Conservation (phyloP, 768 basidiomycete genomes). For the Trametes elegans region DNA sequence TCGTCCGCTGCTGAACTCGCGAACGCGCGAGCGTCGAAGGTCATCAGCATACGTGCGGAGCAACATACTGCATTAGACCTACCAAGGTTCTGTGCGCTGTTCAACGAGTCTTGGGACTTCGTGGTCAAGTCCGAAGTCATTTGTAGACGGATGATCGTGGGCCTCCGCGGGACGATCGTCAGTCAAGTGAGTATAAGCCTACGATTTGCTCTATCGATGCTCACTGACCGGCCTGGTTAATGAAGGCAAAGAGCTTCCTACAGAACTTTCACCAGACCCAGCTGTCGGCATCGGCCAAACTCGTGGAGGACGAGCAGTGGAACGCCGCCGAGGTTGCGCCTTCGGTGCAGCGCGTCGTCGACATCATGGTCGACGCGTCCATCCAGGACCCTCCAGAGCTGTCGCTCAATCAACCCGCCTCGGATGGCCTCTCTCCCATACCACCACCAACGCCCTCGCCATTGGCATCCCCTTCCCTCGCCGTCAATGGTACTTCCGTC, state of each 20-base stretch:
- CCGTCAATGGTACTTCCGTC: constrained; percentile 12
- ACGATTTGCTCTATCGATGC: too few species aligned
- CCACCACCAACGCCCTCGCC: constrained; percentile 23
- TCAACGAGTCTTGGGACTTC: constrained; percentile 86
- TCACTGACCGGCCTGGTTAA: constrained; percentile 4
- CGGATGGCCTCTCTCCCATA: constrained; percentile 27
- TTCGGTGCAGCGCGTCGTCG: constrained; percentile 65
- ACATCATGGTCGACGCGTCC: constrained; percentile 77
- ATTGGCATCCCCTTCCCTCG: constrained; percentile 18
- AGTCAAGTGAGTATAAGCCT: constrained; percentile 54
- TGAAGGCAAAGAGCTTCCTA: constrained; percentile 83
- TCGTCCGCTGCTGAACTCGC: constrained; percentile 82
- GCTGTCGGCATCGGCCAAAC: constrained; percentile 76
- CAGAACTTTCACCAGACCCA: constrained; percentile 81
- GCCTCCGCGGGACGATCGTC: constrained; percentile 81
- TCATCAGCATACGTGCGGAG: constrained; percentile 75
- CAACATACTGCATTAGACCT: constrained; percentile 74
- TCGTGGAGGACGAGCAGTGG: constrained; percentile 98
- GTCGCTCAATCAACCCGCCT: constrained; percentile 32
- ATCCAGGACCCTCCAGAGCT: constrained; percentile 79
- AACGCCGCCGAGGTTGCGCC: constrained; percentile 70
- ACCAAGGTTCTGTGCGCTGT: constrained; percentile 73
- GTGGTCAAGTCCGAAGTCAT: constrained; percentile 86
- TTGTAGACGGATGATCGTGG: constrained; percentile 89
- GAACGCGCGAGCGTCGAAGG: constrained; percentile 76